Evolutionary conservation across 2,329 filamentous ascomycete genomes (phyloP), one percentile per base, ranked within the genome.

Genomic region (Sclerotinia borealis): DNA sequence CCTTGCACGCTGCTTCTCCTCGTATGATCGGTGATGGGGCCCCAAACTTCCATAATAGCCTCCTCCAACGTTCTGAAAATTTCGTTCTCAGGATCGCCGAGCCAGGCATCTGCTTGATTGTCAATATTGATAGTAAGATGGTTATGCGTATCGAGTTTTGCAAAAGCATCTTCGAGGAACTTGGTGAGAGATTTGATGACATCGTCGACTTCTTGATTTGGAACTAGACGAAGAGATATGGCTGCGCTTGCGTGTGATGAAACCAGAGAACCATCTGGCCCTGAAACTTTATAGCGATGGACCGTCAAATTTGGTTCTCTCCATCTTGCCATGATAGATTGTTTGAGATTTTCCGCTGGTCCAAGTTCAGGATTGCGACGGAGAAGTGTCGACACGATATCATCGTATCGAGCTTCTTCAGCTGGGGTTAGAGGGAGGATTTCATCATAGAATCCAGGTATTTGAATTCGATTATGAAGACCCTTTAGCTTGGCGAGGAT

Each of bases 71-170:
- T 96, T 66, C 88, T 85, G 76, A 97, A 99, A 64, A 98, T 93
- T 68, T 92, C 86, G 69, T 96, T 97, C 55, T 87, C 86, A 4
- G 92, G 92, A 70, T 97, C 92, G 17, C 95, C 93, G 0, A 99
- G 85, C 95, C 95, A 99, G 0, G 95, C 92, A 73, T 99, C 95
- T 0, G 95, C 93, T 76, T 91, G 89, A 73, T 97, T 95, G 68
- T 96, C 92, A 68, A 99, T 93, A 36, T 87, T 88, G 45, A 99
- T 85, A 1, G 82, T 88, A 41, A 99, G 81, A 7, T 81, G 83
- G 72, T 99, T 99, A 66, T 90, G 88, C 1, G 91, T 93, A 36
- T 88, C 87, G 1, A 98, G 85, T 19, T 82, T 77, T 1, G 80
- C 81, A 72, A 97, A 99, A 68, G 92, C 84, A 15, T 83, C 79